phyloP scores from a whole-genome alignment of 345 rosid genomes.

The Murraya paniculata region DNA sequence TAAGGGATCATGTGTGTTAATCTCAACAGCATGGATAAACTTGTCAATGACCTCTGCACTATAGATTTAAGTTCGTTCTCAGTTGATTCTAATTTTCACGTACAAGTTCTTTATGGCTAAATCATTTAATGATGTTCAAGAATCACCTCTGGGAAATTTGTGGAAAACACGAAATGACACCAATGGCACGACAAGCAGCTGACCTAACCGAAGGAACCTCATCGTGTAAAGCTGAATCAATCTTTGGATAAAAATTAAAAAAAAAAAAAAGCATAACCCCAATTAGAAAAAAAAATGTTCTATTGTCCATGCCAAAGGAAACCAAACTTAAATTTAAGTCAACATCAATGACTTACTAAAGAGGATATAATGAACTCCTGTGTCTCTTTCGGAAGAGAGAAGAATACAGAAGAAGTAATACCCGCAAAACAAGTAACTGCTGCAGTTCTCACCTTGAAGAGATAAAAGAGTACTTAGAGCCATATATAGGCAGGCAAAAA shows the following conservation, averaged over 20 bases:
- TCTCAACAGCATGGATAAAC: slow-evolving; percentile 73
- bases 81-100: slow-evolving; percentile 24
- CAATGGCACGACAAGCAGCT: slow-evolving; percentile 97
- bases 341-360: slow-evolving; percentile 45
- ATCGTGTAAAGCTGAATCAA: slow-evolving; percentile 64
- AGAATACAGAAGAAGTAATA: slow-evolving; percentile 73
- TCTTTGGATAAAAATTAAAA: slow-evolving; percentile 26
- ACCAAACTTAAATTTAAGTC: slow-evolving; percentile 7
- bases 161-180: slow-evolving; percentile 83
- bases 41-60: slow-evolving; percentile 76
- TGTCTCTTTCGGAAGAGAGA: slow-evolving; percentile 49
- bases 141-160: slow-evolving; percentile 64
- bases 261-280: slow-evolving; percentile 19
- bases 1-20: slow-evolving; percentile 63
- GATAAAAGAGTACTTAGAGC: slow-evolving; percentile 12
- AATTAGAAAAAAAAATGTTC: not conserved
- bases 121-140: slow-evolving; percentile 6
- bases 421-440: slow-evolving; percentile 93
- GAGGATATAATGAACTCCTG: slow-evolving; percentile 67
- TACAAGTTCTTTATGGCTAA: slow-evolving; percentile 5
- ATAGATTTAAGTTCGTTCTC: slow-evolving; percentile 40
- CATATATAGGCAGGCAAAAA: not conserved
- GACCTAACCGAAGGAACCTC: slow-evolving; percentile 77
- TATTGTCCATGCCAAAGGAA: not conserved
- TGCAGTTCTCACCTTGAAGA: slow-evolving; percentile 75